phyloP scores from a whole-genome alignment of 768 basidiomycete genomes.

The Amanita rubescens region DNA sequence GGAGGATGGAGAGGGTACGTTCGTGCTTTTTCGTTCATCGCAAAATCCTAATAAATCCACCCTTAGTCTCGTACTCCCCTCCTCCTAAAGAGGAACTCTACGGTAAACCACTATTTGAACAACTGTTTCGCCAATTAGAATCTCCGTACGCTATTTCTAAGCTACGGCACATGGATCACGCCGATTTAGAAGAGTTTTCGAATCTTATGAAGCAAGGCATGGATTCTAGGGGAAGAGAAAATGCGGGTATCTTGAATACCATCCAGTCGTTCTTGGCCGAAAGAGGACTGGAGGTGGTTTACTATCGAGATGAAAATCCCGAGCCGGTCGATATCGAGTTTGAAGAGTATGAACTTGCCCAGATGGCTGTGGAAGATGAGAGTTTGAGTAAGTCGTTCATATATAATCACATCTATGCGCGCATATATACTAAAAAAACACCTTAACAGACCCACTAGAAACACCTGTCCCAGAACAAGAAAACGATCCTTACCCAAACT shows the following conservation, averaged over 20 bases:
- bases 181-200: neutral
- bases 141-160: neutral
- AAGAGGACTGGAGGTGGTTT: neutral
- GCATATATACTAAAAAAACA: neutral
- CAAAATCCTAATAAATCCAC: neutral
- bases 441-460: neutral
- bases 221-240: neutral
- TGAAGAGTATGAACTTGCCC: neutral
- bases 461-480: neutral
- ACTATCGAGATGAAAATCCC: neutral
- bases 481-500: constrained; percentile 39
- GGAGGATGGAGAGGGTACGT: neutral
- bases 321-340: neutral
- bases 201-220: constrained; percentile 3
- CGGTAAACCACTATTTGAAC: neutral
- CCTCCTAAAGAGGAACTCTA: neutral
- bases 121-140: neutral
- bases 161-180: neutral
- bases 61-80: neutral
- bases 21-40: neutral
- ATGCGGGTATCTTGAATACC: constrained; percentile 1
- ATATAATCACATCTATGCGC: neutral
- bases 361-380: neutral
- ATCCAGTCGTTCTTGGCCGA: neutral
- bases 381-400: constrained; percentile 7